Evolutionary conservation across 2,329 filamentous ascomycete genomes (phyloP).

Genomic region (Mollisia scopiformis): DNA sequence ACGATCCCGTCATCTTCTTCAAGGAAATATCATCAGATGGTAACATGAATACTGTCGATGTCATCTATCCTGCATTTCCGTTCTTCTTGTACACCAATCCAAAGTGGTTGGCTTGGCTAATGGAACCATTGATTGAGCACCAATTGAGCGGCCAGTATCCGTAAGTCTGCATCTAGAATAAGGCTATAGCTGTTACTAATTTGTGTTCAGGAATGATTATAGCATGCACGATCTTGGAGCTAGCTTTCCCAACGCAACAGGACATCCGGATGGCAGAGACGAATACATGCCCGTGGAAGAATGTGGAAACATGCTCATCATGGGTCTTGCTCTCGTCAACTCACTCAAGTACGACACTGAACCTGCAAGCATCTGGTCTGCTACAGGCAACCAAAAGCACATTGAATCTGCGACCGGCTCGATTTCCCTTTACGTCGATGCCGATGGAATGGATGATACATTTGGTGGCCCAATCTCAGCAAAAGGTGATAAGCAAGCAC

Average conservation of each 20-base stretch:
- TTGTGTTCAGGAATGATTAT: conserved; percentile 61
- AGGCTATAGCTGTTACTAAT: not conserved
- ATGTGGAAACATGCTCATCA: conserved; percentile 70
- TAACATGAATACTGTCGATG: conserved; percentile 84
- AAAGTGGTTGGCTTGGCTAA: conserved; percentile 75
- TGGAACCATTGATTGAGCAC: conserved; percentile 81
- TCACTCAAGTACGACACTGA: conserved; percentile 66
- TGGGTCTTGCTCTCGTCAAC: conserved; percentile 77
- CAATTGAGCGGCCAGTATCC: conserved; percentile 83
- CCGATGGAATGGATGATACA: conserved; percentile 60
- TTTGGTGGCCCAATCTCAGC: conserved; percentile 56
- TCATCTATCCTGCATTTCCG: conserved; percentile 84
- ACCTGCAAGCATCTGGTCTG: conserved; percentile 61
- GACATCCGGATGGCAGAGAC: conserved; percentile 65
- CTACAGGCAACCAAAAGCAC: conserved; percentile 36
- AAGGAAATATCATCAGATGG: conserved; percentile 88
- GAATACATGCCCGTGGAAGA: conserved; percentile 72
- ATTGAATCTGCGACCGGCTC: conserved; percentile 29
- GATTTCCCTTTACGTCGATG: conserved; percentile 43
- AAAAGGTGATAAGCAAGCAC: conserved; percentile 58
- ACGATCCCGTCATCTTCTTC: conserved; percentile 75
- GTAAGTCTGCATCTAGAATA: conserved; percentile 12
- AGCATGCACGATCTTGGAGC: conserved; percentile 77
- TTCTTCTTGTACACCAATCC: conserved; percentile 89
- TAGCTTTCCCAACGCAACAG: conserved; percentile 77